Percentiles rank a stretch among this genome's conserved stretches.
Evolutionary conservation across 495 filamentous ascomycete genomes (phyloP).

Genomic region (Aspergillus ostianus): DNA sequence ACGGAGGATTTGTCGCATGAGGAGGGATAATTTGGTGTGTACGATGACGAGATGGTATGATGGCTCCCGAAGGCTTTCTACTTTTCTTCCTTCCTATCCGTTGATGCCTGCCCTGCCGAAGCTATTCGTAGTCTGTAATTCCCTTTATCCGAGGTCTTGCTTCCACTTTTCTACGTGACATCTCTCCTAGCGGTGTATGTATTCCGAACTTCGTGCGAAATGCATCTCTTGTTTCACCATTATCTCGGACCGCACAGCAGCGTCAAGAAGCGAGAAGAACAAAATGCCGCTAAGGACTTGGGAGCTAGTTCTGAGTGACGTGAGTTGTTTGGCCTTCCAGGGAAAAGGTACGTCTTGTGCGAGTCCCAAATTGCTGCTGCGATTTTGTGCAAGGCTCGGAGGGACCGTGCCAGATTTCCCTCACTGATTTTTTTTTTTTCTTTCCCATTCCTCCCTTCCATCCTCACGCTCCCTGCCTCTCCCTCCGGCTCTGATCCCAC

Average conservation of each 20-base stretch:
- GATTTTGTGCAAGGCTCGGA: neutral
- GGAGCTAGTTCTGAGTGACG: neutral
- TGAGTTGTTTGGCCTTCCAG: neutral
- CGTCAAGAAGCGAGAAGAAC: neutral
- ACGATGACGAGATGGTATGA: conserved; percentile 24
- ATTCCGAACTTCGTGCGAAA: conserved; percentile 3
- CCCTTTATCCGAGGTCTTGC: neutral
- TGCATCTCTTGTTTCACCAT: conserved; percentile 1
- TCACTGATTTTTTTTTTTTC: neutral
- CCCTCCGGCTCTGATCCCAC: neutral
- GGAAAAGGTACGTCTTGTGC: neutral
- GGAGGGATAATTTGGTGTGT: conserved; percentile 15
- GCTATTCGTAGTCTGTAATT: conserved; percentile 7
- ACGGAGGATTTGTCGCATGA: neutral
- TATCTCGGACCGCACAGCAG: neutral
- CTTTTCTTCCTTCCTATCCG: conserved; percentile 7
- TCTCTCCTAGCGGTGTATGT: conserved; percentile 1
- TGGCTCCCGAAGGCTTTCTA: conserved; percentile 1
- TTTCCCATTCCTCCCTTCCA: neutral
- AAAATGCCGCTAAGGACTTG: neutral
- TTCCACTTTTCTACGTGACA: neutral
- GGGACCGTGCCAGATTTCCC: neutral
- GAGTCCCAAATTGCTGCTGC: neutral
- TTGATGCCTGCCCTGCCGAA: neutral
- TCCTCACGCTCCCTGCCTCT: too few species aligned